These are phyloP conservation scores for Botrytis paeoniae DNA, from an alignment of 2,329 filamentous ascomycete genomes.

Conservation along the genomic window DNA sequence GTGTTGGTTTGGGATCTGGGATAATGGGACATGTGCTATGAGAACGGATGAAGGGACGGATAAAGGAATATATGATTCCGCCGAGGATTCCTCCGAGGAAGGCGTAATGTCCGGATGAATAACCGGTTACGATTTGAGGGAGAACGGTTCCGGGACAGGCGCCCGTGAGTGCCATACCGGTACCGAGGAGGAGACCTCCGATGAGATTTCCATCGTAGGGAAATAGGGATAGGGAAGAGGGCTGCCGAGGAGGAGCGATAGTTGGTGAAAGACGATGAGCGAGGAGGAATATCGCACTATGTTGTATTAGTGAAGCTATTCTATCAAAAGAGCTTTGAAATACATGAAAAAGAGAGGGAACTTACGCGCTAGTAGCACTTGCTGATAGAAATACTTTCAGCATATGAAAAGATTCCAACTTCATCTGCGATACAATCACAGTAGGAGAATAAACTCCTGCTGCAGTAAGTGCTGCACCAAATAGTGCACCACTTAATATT, in stretches of 20 bases:
- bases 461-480: slow-evolving; percentile 59
- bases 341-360: slow-evolving; percentile 17
- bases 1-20: slow-evolving; percentile 23
- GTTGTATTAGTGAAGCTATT: not conserved
- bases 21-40: not conserved
- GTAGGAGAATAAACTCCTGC: slow-evolving; percentile 59
- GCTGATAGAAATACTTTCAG: slow-evolving; percentile 61
- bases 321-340: not conserved
- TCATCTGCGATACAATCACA: slow-evolving; percentile 60
- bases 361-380: slow-evolving; percentile 60
- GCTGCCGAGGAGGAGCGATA: slow-evolving; percentile 11
- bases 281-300: slow-evolving; percentile 42
- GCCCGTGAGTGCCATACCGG: slow-evolving; percentile 64
- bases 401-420: slow-evolving; percentile 62
- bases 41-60: slow-evolving; percentile 17
- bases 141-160: slow-evolving; percentile 65
- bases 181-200: slow-evolving; percentile 59
- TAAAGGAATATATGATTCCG: slow-evolving; percentile 47
- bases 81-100: slow-evolving; percentile 54
- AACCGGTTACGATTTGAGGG: slow-evolving; percentile 55
- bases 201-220: slow-evolving; percentile 62
- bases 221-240: slow-evolving; percentile 43
- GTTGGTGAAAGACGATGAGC: slow-evolving; percentile 12
- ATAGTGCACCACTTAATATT: slow-evolving; percentile 49
- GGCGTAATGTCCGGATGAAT: slow-evolving; percentile 50